Evolutionary conservation across 2,329 filamentous ascomycete genomes (phyloP).

Genomic region (Claviceps citrina): DNA sequence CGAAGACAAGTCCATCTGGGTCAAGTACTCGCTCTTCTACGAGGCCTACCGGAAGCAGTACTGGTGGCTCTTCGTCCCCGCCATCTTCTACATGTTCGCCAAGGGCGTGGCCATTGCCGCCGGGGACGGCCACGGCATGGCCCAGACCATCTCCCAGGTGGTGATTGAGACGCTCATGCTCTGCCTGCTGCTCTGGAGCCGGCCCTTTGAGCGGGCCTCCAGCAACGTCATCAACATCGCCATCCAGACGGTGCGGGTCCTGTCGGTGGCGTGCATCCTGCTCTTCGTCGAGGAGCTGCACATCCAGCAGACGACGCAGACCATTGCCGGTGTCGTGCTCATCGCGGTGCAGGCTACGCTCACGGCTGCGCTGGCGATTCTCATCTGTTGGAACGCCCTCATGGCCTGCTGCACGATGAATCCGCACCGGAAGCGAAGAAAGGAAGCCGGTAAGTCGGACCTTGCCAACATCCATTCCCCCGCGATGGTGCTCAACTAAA

Average conservation of each 20-base stretch:
- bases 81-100: constrained; percentile 78
- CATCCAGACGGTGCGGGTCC: constrained; percentile 76
- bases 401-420: constrained; percentile 73
- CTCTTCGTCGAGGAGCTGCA: constrained; percentile 89
- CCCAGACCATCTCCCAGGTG: constrained; percentile 66
- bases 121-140: constrained; percentile 69
- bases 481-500: constrained; percentile 13
- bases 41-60: constrained; percentile 86
- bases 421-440: constrained; percentile 74
- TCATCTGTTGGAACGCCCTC: constrained; percentile 81
- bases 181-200: constrained; percentile 61
- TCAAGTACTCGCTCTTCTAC: constrained; percentile 95
- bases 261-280: constrained; percentile 78
- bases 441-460: constrained; percentile 62
- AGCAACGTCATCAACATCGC: constrained; percentile 86
- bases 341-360: constrained; percentile 81
- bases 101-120: constrained; percentile 77
- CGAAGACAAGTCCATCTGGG: constrained; percentile 79
- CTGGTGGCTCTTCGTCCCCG: constrained; percentile 93
- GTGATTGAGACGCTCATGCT: constrained; percentile 71
- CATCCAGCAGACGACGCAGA: constrained; percentile 82
- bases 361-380: constrained; percentile 67
- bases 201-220: constrained; percentile 75
- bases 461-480: background rate
- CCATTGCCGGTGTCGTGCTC: constrained; percentile 79